Evolutionary conservation across 225 moss, liverwort and hornwort genomes (phyloP).

Genomic region (Physcomitrium patens): DNA sequence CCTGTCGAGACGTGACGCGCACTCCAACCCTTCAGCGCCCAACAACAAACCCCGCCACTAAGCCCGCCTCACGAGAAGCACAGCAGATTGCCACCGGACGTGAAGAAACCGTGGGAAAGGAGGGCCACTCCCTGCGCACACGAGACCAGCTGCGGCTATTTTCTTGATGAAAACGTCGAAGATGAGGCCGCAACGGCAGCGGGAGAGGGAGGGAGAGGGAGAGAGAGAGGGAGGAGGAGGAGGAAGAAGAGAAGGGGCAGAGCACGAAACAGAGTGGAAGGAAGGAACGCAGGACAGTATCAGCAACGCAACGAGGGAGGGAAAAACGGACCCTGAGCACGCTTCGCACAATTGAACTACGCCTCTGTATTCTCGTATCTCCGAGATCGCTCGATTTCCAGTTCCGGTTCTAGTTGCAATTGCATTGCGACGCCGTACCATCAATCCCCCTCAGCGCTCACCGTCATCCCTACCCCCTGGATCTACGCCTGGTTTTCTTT

Average conservation of each 20-base stretch:
- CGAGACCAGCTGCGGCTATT: not conserved
- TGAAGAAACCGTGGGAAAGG: not conserved
- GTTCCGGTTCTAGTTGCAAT: not conserved
- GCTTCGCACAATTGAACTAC: slow-evolving; percentile 22
- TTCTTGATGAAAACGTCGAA: not conserved
- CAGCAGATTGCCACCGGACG: not conserved
- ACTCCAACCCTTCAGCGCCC: slow-evolving; percentile 17
- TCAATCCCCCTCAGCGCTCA: too few species aligned
- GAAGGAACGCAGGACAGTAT: too few species aligned
- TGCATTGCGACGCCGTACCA: too few species aligned
- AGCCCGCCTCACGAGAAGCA: not conserved
- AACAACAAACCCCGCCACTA: slow-evolving; percentile 4
- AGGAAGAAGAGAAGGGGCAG: not conserved
- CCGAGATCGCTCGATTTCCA: slow-evolving; percentile 2
- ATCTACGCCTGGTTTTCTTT: not conserved
- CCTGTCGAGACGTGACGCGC: slow-evolving; percentile 5
- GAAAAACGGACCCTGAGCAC: not conserved
- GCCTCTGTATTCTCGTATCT: not conserved
- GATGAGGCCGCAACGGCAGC: not conserved
- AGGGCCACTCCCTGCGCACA: not conserved
- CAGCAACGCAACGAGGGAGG: too few species aligned
- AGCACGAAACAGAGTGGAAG: too few species aligned
- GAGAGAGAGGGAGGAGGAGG: not conserved
- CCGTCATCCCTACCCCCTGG: slow-evolving; percentile 5
- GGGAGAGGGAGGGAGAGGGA: not conserved